Conservation (phyloP, 2,329 filamentous ascomycete genomes). For the Pseudogymnoascus sp. region DNA sequence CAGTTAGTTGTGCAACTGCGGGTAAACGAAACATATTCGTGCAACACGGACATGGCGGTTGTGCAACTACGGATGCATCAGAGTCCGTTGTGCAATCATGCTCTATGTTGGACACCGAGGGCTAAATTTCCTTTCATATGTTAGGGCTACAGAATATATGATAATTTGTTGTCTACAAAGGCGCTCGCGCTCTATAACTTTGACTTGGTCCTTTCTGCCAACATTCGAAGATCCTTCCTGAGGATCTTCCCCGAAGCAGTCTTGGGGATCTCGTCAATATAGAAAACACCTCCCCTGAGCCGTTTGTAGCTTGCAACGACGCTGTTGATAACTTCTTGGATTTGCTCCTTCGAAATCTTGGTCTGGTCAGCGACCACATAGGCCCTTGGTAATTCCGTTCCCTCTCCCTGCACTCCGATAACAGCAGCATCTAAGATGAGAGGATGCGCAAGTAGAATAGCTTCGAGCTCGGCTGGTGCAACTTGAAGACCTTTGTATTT, state of each 20-base stretch:
- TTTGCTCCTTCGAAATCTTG: slow-evolving; percentile 28
- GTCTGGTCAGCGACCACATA: slow-evolving; percentile 34
- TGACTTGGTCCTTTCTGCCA: slow-evolving; percentile 18
- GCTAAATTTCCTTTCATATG: background rate
- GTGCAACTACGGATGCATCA: background rate
- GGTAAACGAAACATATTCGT: background rate
- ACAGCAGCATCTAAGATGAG: slow-evolving; percentile 54
- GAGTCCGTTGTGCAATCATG: background rate
- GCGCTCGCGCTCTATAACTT: background rate
- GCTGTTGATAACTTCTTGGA: slow-evolving; percentile 29
- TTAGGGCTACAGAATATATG: background rate
- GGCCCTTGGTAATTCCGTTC: slow-evolving; percentile 38
- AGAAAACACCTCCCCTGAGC: background rate
- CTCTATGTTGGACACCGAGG: background rate
- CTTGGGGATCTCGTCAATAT: background rate
- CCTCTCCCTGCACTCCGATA: slow-evolving; percentile 44
- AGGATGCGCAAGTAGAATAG: slow-evolving; percentile 29
- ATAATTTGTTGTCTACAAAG: background rate
- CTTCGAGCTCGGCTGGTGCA: slow-evolving; percentile 39
- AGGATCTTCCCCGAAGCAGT: background rate
- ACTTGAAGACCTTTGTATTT: slow-evolving; percentile 41
- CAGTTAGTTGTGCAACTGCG: background rate
- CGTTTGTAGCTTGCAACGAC: slow-evolving; percentile 14
- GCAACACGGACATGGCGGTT: background rate
- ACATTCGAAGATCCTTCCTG: slow-evolving; percentile 31